Base-by-base conservation (phyloP, 345 rosid species). In the Eucalyptus leucophloia region DNA sequence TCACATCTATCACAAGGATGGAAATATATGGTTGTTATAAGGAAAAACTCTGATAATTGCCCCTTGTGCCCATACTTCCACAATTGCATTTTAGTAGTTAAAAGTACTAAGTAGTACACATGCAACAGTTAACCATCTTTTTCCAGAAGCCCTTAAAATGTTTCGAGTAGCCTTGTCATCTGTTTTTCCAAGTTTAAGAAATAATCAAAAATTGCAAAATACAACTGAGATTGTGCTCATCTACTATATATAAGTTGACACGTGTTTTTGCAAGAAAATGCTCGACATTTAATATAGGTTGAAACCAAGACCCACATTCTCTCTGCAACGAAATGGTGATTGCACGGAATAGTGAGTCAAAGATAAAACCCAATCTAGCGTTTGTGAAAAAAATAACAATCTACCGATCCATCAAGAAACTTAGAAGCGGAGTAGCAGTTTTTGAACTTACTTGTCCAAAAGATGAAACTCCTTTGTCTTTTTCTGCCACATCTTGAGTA, bases 401-500 rank as follows among this genome's bases (percentile, higher is more conserved):
- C 28, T 77, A 77, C 28, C 1, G 3, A 77, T 77, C 83, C 45
- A 77, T 77, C 83, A 37, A 77, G 83, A 77, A 11, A 77, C 83
- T 21, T 11, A 77, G 45, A 28, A 65, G 80, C 30, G 54, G 34
- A 80, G 62, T 32, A 62, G 47, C 32, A 56, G 87, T 81, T 67
- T 56, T 82, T 72, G 53, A 93, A 91, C 93, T 93, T 89, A 98
- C 99, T 92, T 97, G 99, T 54, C 99, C 99, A 92, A 96, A 95
- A 21, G 99, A 95, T 15, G 99, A 98, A 90, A 97, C 99, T 89
- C 99, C 99, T 91, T 90, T 97, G 92, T 97, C 99, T n/a, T 37
- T 99, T 98, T 92, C 99, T 96, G 87, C 98, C 99, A 62, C 99
- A 98, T 92, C 99, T 94, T 34, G 98, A 98, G 93, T 98, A 97